These are phyloP conservation scores for Lactifluus subvellereus DNA, from an alignment of 768 basidiomycete species.

Conservation along the genomic window DNA sequence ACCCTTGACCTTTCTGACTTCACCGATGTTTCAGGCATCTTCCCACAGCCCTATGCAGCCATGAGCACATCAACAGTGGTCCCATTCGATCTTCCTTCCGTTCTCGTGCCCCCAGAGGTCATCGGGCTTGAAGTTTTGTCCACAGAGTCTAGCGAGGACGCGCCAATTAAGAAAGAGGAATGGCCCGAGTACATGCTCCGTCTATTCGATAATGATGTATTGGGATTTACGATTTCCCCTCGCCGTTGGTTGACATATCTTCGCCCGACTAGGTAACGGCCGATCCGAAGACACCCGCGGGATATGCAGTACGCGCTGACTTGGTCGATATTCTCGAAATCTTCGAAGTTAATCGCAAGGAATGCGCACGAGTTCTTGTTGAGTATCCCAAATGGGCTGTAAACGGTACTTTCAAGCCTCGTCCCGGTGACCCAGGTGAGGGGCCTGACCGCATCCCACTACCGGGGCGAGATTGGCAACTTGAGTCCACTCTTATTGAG, in stretches of 20 bases:
- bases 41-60: slow-evolving; percentile 60
- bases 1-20: slow-evolving; percentile 59
- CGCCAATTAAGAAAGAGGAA: slow-evolving; percentile 72
- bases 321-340: slow-evolving; percentile 77
- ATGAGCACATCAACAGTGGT: slow-evolving; percentile 39
- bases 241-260: slow-evolving; percentile 2
- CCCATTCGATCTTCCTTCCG: slow-evolving; percentile 65
- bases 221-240: slow-evolving; percentile 16
- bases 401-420: slow-evolving; percentile 79
- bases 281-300: slow-evolving; percentile 62
- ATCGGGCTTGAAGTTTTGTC: slow-evolving; percentile 73
- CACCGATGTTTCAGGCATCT: slow-evolving; percentile 46
- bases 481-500: slow-evolving; percentile 87
- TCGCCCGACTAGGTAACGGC: slow-evolving; percentile 57
- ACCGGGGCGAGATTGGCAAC: slow-evolving; percentile 68
- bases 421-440: slow-evolving; percentile 51
- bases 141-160: slow-evolving; percentile 63
- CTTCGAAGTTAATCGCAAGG: slow-evolving; percentile 94
- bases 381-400: slow-evolving; percentile 82
- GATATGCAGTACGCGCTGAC: slow-evolving; percentile 72
- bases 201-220: slow-evolving; percentile 57
- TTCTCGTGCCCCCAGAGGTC: slow-evolving; percentile 83
- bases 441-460: slow-evolving; percentile 41
- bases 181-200: slow-evolving; percentile 70
- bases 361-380: slow-evolving; percentile 81